Conservation (phyloP, 2,329 filamentous ascomycete species). For the Samsoniella hepiali region DNA sequence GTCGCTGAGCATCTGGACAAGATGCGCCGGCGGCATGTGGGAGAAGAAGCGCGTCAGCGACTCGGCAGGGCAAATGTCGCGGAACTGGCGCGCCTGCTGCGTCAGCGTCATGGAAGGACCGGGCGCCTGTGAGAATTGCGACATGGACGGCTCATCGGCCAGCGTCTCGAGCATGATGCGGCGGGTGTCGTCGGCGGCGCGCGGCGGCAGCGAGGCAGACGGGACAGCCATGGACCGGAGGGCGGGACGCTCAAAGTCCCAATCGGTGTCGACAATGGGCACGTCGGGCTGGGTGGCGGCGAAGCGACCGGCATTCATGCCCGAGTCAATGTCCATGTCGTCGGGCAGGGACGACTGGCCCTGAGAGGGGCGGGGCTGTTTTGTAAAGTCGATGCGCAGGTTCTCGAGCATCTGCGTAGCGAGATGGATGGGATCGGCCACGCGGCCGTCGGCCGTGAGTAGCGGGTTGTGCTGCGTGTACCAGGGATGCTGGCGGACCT, state of each 20-base stretch:
- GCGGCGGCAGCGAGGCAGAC: slow-evolving; percentile 33
- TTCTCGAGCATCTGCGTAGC: slow-evolving; percentile 95
- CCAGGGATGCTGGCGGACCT: slow-evolving; percentile 91
- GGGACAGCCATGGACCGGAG: slow-evolving; percentile 50
- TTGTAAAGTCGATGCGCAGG: slow-evolving; percentile 81
- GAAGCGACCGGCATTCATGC: slow-evolving; percentile 47
- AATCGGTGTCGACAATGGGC: slow-evolving; percentile 68
- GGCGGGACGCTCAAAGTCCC: slow-evolving; percentile 82
- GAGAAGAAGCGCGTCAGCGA: slow-evolving; percentile 92
- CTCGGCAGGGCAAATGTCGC: slow-evolving; percentile 85
- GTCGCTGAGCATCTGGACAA: slow-evolving; percentile 76
- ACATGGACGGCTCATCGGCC: slow-evolving; percentile 80
- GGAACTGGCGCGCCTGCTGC: slow-evolving; percentile 82
- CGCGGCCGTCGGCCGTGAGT: slow-evolving; percentile 68
- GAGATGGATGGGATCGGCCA: slow-evolving; percentile 75
- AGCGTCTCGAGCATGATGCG: slow-evolving; percentile 59
- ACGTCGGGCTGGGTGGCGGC: slow-evolving; percentile 85
- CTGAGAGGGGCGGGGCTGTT: slow-evolving; percentile 56
- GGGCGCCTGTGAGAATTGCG: slow-evolving; percentile 78
- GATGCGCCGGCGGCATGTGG: slow-evolving; percentile 66
- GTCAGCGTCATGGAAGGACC: slow-evolving; percentile 80
- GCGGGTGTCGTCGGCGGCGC: slow-evolving; percentile 33
- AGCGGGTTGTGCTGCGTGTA: slow-evolving; percentile 80
- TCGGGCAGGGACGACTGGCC: slow-evolving; percentile 38
- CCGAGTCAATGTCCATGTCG: slow-evolving; percentile 67